Base-by-base conservation (phyloP, 169 alveolate species). In the Blepharisma undulans region DNA sequence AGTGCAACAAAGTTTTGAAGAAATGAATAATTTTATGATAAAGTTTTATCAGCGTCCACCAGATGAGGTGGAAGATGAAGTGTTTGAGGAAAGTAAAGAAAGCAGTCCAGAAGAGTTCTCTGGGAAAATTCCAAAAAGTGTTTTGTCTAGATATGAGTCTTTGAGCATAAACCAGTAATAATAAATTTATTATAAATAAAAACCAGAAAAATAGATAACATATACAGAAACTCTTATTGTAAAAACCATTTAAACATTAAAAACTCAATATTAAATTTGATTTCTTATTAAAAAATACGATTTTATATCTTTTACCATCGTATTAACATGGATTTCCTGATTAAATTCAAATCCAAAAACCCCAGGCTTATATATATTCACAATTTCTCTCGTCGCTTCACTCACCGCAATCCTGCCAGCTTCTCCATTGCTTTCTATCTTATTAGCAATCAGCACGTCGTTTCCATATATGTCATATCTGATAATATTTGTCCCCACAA, bases 401-500 rank as follows among this genome's bases (percentile, higher is more conserved):
- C 66, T 48, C 14, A 48, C 12, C 14, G 66, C 2, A 48, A 48
- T 48, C 14, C 66, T 48, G 21, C 66, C 66, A 12, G 66, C 66
- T 1, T 10, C 66, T 1, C 66, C 66, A 48, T 48, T 48, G 12
- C 66, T 48, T 48, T 48, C 66, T 48, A 48, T 48, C 66, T 48
- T 48, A 48, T 48, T 48, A 1, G 66, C 66, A 3, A 48, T 48
- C 66, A 48, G 14, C 14, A 48, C 66, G 14, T 48, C 66, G 14
- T 48, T 48, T 48, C 66, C 66, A 48, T 48, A 48, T 2, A 48
- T 48, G 14, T 48, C 66, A 48, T 48, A 48, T 18, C 66, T 48
- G 14, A 48, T 48, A 48, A 48, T 48, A 48, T 48, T 48, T 5
- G 66, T 48, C 2, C 66, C 66, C 91, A 98, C 95, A 48, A 48